Evolutionary conservation across 345 rosid genomes (phyloP), one percentile per base, ranked within the genome.

Genomic region (Rhizophora mangle): DNA sequence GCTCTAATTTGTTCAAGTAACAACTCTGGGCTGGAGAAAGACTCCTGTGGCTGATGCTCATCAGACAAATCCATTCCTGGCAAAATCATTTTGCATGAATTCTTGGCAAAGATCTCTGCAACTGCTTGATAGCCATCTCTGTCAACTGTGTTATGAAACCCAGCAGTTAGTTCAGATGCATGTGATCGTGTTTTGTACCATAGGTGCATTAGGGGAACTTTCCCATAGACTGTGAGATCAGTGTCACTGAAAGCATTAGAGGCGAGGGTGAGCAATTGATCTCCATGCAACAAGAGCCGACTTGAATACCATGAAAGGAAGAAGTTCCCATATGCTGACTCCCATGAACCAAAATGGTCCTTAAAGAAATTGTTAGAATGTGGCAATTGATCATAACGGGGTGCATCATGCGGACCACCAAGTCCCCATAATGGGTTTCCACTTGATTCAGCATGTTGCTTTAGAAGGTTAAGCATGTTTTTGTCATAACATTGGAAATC

Each of bases 341-440:
- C 95, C 98, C 98, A 94, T 0, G 98, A 89, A 15, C 97, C 98
- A 0, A 85, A 86, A 3, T 79, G 60, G 69, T 91, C 96, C 56
- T 84, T 88, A 81, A 94, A 89, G 84, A 94, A 94, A 52, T 61
- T 51, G 74, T 69, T 81, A 0, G 79, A 78, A 65, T 58, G 69
- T 0, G 95, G 96, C 18, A 70, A 60, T 71, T 88, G 86, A 32
- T 87, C 62, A 8, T 91, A 86, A 62, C 74, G 68, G 22, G 98
- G 86, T 29, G 84, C 90, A 81, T 94, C 95, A 61, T 94, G 98
- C 5, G 98, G 98, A 69, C 98, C 98, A 9, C 86, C 82, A 1
- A 87, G 93, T 68, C 96, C 98, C 98, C 98, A 94, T 27, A 86
- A 76, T 49, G 98, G 91, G 69, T 85, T 86, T 61, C 95, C 95